These are phyloP conservation scores for Penicillium daleae DNA, from an alignment of 495 filamentous ascomycete species.

Conservation along the genomic window DNA sequence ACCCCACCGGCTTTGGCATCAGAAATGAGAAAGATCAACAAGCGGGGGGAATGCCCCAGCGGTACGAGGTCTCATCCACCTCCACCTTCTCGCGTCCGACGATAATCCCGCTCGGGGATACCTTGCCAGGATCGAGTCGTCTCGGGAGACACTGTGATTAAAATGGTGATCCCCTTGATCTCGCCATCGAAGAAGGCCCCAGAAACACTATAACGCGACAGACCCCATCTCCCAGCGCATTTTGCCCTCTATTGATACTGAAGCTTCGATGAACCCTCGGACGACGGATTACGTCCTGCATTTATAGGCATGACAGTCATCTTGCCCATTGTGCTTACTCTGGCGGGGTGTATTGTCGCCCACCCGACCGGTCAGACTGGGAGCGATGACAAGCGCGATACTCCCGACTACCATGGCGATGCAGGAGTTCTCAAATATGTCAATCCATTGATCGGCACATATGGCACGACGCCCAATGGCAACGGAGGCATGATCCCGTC, in stretches of 20 bases:
- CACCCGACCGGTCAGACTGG: conserved; percentile 9
- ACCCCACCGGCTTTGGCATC: background rate
- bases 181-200: background rate
- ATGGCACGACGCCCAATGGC: conserved; percentile 25
- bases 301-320: background rate
- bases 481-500: conserved; percentile 38
- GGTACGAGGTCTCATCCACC: background rate
- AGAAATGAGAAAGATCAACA: background rate
- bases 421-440: conserved; percentile 26
- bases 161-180: background rate
- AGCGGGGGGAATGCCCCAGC: background rate
- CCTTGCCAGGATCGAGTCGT: background rate
- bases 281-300: background rate
- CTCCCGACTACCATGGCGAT: conserved; percentile 16
- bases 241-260: background rate
- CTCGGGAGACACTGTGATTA: background rate
- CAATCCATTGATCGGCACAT: conserved; percentile 33
- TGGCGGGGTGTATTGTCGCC: background rate
- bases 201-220: too few species aligned
- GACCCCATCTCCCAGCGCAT: background rate
- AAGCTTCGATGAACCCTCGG: background rate
- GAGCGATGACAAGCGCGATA: background rate
- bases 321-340: background rate
- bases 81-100: background rate
- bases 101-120: background rate